Evolutionary conservation across 2,329 filamentous ascomycete genomes (phyloP), one percentile per base, ranked within the genome.

Genomic region (Cytospora mali): DNA sequence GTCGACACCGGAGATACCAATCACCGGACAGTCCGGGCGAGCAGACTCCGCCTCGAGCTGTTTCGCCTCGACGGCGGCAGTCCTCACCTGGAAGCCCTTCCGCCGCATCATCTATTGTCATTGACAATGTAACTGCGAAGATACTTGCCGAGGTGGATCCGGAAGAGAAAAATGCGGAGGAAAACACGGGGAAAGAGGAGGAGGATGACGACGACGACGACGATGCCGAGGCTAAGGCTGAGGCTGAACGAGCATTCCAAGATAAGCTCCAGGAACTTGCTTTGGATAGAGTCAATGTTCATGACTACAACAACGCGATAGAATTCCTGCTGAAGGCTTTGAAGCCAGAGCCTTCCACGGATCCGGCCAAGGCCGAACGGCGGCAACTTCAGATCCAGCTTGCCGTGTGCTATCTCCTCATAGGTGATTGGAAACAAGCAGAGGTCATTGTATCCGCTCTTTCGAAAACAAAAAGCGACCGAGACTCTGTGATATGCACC

Each of bases 211-310:
- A 31, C 2, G 5, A 10, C 29, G 61, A 66, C 6, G 61, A 53
- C 27, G 64, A 68, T 4, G 65, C 64, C 33, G 63, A 68, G 10
- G 58, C 64, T 16, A 64, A 68, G n/a, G 58, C 51, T 27, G 68
- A 70, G 31, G 65, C 68, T 11, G 66, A 70, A 42, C 57, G 55
- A 1, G 58, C 66, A 4, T 64, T 68, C 13, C 59, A 69, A 21
- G 61, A 65, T 14, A 67, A 66, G n/a, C 64, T 71, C 3, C 65
- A 67, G 31, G 67, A 71, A 33, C 61, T 70, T 11, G 69, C 69
- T 6, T 62, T 63, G 10, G 68, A 69, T 13, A 68, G 68, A 58
- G 69, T 71, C 51, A 63, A 64, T 52, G 66, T 53, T 10, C 64
- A 66, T 1, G 64, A 70, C 31, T 70, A 68, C 28, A 33, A 50